Conservation (phyloP, 2,329 filamentous ascomycete species). For the Colletotrichum sp. region DNA sequence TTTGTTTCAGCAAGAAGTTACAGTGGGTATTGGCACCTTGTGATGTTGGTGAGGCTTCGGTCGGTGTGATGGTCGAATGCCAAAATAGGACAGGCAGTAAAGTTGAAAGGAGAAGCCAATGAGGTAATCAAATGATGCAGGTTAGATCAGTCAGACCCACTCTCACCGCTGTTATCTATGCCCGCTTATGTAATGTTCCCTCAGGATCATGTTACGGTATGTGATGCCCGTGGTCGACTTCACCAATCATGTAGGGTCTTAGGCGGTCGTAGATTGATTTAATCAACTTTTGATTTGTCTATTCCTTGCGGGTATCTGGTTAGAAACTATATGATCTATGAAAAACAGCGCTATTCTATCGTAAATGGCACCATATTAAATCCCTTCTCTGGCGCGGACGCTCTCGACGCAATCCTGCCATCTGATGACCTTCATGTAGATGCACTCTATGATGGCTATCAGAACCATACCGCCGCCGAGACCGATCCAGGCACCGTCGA, state of each 20-base stretch:
- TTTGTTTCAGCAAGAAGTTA: not conserved
- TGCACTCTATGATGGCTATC: slow-evolving; percentile 33
- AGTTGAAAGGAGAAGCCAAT: rapidly evolving
- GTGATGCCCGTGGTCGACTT: not conserved
- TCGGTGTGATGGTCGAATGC: not conserved
- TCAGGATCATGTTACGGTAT: not conserved
- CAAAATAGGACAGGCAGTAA: rapidly evolving
- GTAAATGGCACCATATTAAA: not conserved
- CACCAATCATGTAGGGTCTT: no score
- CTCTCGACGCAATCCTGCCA: slow-evolving; percentile 36
- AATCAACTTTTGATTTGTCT: not conserved
- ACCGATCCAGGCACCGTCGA: slow-evolving; percentile 40
- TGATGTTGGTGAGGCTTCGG: not conserved
- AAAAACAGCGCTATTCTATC: not conserved
- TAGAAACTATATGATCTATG: not conserved
- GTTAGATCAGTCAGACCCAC: rapidly evolving
- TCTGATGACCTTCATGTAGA: slow-evolving; percentile 32
- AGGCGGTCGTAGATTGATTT: not conserved
- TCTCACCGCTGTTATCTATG: rapidly evolving
- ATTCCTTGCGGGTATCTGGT: not conserved
- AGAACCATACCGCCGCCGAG: slow-evolving; percentile 36
- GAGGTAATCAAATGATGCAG: not conserved
- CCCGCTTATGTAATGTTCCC: not conserved
- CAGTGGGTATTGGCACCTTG: not conserved
- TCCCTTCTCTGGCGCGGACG: slow-evolving; percentile 30